Percentiles rank a stretch among this genome's conserved stretches.
These are phyloP conservation scores for Saitoella complicata DNA, from an alignment of 805 yeast species.

Conservation along the genomic window DNA sequence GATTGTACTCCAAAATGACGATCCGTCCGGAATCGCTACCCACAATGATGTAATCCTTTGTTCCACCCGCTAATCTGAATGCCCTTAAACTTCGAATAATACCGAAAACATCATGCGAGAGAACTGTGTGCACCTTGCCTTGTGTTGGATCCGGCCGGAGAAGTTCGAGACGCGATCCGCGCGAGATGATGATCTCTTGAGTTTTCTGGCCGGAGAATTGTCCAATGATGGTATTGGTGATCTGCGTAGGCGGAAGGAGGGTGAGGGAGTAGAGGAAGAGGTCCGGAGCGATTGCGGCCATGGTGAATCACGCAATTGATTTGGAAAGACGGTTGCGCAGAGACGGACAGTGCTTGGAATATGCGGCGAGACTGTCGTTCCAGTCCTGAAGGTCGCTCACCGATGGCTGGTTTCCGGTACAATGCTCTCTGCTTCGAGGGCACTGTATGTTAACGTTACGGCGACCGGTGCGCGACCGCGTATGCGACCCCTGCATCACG, in stretches of 20 bases:
- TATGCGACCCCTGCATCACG: no score
- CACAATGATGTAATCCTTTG: conserved; percentile 42
- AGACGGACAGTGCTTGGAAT: no score
- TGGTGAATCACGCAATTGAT: no score
- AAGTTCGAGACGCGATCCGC: conserved; percentile 38
- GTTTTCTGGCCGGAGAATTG: conserved; percentile 41
- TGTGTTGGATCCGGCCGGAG: conserved; percentile 36
- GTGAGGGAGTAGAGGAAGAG: conserved; percentile 49
- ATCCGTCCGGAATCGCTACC: conserved; percentile 72
- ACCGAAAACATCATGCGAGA: conserved; percentile 37
- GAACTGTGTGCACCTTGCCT: conserved; percentile 35
- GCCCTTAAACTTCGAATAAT: conserved; percentile 37
- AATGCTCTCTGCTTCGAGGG: no score
- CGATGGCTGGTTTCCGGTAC: no score
- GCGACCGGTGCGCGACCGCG: no score
- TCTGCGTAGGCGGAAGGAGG: conserved; percentile 39
- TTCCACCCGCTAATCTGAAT: conserved; percentile 37
- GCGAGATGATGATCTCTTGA: conserved; percentile 49
- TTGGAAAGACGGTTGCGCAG: no score
- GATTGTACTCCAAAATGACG: conserved; percentile 33
- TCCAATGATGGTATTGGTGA: conserved; percentile 45
- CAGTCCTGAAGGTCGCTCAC: no score
- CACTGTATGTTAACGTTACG: no score
- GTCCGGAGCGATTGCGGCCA: no score
- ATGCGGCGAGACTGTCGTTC: no score